These are phyloP conservation scores for Calonectria montana DNA, from an alignment of 2,329 filamentous ascomycete species.

Conservation along the genomic window DNA sequence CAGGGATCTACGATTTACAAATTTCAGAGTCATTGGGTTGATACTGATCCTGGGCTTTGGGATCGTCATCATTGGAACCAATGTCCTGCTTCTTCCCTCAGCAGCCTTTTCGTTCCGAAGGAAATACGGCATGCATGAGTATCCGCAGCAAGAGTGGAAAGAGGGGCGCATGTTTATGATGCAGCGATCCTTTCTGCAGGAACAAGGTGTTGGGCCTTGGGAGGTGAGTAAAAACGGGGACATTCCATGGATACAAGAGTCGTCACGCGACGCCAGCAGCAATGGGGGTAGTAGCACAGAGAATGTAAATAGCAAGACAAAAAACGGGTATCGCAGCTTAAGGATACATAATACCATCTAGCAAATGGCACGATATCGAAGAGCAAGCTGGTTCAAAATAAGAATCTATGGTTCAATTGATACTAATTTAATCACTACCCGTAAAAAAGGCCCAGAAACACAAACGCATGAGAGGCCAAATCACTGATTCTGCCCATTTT, in stretches of 20 bases:
- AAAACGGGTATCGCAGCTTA: too few species aligned
- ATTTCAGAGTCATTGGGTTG: not conserved
- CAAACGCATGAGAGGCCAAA: not conserved
- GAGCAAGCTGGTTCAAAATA: too few species aligned
- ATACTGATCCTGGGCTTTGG: not conserved
- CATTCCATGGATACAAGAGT: not conserved
- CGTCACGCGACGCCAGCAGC: too few species aligned
- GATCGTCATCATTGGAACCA: not conserved
- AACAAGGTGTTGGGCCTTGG: not conserved
- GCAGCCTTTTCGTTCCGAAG: not conserved
- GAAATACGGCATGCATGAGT: not conserved
- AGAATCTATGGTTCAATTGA: too few species aligned
- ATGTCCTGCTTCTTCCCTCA: not conserved
- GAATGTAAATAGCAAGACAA: too few species aligned
- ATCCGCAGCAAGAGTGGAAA: not conserved
- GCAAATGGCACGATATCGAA: too few species aligned
- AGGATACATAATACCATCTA: too few species aligned
- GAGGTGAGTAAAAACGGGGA: not conserved
- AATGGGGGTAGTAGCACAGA: too few species aligned
- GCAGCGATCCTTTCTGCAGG: not conserved
- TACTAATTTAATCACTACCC: too few species aligned
- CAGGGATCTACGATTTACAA: not conserved
- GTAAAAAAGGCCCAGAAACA: too few species aligned
- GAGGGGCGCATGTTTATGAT: not conserved
- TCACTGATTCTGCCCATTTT: not conserved